A percentile compares a stretch with the other conserved stretches of the same genome.
These are phyloP conservation scores for Priceomyces castillae DNA, from an alignment of 805 yeast genomes.

Conservation along the genomic window DNA sequence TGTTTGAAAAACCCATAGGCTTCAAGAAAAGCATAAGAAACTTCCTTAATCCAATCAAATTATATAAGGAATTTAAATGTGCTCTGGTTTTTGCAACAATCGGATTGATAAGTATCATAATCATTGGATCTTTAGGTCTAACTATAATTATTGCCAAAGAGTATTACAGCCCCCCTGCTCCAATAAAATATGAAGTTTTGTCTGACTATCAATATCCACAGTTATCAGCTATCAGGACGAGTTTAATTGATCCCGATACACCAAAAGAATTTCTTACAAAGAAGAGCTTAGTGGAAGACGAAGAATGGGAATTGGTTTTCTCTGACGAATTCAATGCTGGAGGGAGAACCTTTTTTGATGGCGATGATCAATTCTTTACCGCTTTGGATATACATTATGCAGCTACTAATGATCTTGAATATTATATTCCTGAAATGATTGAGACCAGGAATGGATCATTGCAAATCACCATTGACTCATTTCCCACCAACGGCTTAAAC, in stretches of 20 bases:
- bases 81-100: background rate
- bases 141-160: background rate
- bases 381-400: conserved; percentile 81
- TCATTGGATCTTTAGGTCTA: background rate
- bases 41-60: background rate
- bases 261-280: conserved; percentile 52
- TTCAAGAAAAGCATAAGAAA: background rate
- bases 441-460: conserved; percentile 74
- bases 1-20: background rate
- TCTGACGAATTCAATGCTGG: conserved; percentile 89
- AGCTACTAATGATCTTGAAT: conserved; percentile 87
- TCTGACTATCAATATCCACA: conserved; percentile 57
- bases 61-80: background rate
- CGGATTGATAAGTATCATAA: background rate
- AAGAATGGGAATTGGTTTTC: conserved; percentile 75
- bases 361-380: conserved; percentile 90
- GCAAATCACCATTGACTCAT: conserved; percentile 73
- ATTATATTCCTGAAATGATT: conserved; percentile 92
- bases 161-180: conserved; percentile 2
- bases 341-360: conserved; percentile 86
- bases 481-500: conserved; percentile 67
- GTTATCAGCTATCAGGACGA: conserved; percentile 57
- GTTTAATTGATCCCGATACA: conserved; percentile 71
- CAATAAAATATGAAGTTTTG: conserved; percentile 37
- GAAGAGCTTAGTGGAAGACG: conserved; percentile 56